Conservation (phyloP, 2,329 filamentous ascomycete species). For the Trichoderma cornu-damae region DNA sequence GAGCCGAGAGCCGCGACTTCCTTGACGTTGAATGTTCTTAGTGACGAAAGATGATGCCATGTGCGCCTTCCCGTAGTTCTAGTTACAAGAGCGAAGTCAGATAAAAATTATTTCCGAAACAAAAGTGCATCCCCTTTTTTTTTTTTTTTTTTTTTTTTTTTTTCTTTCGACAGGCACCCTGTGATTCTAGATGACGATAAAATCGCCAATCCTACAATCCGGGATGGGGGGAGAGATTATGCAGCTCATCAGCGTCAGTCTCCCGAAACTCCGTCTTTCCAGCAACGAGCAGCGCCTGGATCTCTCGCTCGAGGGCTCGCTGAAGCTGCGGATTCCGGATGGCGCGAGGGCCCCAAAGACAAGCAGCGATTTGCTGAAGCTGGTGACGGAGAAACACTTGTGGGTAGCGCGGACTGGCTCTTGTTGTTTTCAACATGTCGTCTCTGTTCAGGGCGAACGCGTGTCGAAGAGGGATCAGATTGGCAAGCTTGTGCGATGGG, state of each 20-base stretch:
- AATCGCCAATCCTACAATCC: neutral
- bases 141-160: too few species aligned
- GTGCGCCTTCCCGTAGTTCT: neutral
- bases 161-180: neutral
- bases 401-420: slow-evolving; percentile 32
- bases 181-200: neutral
- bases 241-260: slow-evolving; percentile 20
- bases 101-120: neutral
- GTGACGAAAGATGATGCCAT: neutral
- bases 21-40: too few species aligned
- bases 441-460: slow-evolving; percentile 24
- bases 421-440: slow-evolving; percentile 29
- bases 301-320: slow-evolving; percentile 25
- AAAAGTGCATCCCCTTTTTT: too few species aligned
- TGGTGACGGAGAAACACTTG: slow-evolving; percentile 25
- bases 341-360: slow-evolving; percentile 18
- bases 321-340: slow-evolving; percentile 27
- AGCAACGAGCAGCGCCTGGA: slow-evolving; percentile 24
- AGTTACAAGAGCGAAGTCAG: neutral
- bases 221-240: too few species aligned
- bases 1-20: neutral
- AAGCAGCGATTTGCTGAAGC: slow-evolving; percentile 24
- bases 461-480: slow-evolving; percentile 19
- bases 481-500: slow-evolving; percentile 19
- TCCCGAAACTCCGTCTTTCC: slow-evolving; percentile 27